A percentile compares a stretch with the other conserved stretches of the same genome.
Conservation (phyloP, 352 stramenopile species). For the Blastocystis sp. region DNA sequence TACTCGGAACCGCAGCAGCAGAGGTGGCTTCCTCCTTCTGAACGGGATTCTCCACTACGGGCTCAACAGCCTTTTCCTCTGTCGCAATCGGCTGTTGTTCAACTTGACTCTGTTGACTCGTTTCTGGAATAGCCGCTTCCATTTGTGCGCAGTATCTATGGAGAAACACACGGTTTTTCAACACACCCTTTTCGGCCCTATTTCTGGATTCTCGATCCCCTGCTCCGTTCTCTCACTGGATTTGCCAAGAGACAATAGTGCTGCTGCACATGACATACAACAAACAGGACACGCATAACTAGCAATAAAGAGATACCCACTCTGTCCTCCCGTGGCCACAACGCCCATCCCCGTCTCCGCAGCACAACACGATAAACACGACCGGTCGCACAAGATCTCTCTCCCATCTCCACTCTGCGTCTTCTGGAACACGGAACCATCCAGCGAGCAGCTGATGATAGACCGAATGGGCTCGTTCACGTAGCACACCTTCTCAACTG, state of each 20-base stretch:
- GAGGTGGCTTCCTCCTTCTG: background rate
- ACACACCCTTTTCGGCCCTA: background rate
- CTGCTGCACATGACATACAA: background rate
- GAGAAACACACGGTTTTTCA: background rate
- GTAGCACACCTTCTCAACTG: background rate
- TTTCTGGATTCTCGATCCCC: background rate
- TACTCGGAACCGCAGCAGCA: no score
- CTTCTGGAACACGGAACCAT: background rate
- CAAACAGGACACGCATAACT: background rate
- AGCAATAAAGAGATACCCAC: background rate
- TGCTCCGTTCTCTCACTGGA: no score
- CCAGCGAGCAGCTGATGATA: background rate
- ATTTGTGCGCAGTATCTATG: background rate
- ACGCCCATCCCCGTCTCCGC: background rate
- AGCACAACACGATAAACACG: background rate
- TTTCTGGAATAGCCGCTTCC: background rate
- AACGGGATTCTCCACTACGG: background rate
- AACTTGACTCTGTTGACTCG: background rate
- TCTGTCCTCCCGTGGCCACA: background rate
- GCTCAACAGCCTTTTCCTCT: background rate
- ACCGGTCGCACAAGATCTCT: background rate
- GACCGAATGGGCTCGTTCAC: background rate
- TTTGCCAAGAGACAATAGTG: no score
- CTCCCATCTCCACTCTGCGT: background rate
- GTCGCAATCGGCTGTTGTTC: background rate